Conservation (phyloP, 768 basidiomycete species). For the Termitomyces sp. region DNA sequence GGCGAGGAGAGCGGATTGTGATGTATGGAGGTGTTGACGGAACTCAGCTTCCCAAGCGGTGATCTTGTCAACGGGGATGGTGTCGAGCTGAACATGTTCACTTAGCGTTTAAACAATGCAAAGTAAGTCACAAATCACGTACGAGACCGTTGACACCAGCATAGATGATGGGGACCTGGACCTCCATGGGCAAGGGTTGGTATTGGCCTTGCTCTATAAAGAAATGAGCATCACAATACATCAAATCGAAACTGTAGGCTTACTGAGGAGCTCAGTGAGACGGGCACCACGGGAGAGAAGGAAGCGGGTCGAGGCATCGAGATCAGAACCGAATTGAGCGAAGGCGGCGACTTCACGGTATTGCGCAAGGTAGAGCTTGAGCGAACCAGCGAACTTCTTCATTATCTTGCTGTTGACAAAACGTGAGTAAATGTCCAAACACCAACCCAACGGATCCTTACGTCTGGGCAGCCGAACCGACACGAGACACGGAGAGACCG, state of each 20-base stretch:
- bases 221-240: constrained; percentile 11
- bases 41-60: constrained; percentile 90
- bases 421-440: neutral
- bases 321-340: constrained; percentile 99
- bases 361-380: constrained; percentile 99
- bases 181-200: constrained; percentile 88
- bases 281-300: constrained; percentile 96
- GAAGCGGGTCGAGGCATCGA: constrained; percentile 99
- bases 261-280: constrained; percentile 93
- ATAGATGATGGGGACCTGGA: constrained; percentile 98
- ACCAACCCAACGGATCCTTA: constrained; percentile 33
- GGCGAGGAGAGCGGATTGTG: constrained; percentile 70
- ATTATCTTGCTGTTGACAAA: constrained; percentile 76
- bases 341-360: constrained; percentile 99
- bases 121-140: constrained; percentile 23
- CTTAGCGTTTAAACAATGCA: neutral
- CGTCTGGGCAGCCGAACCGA: constrained; percentile 99
- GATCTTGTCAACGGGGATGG: constrained; percentile 93
- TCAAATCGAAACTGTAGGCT: constrained; percentile 18
- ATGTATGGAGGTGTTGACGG: constrained; percentile 77
- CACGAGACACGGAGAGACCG: constrained; percentile 99
- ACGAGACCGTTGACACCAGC: constrained; percentile 99
- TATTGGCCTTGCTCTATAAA: constrained; percentile 93
- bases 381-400: constrained; percentile 99
- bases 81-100: constrained; percentile 59